A percentile compares a stretch with the other conserved stretches of the same genome.
phyloP scores from a whole-genome alignment of 345 rosid species.

The Brassica juncea region DNA sequence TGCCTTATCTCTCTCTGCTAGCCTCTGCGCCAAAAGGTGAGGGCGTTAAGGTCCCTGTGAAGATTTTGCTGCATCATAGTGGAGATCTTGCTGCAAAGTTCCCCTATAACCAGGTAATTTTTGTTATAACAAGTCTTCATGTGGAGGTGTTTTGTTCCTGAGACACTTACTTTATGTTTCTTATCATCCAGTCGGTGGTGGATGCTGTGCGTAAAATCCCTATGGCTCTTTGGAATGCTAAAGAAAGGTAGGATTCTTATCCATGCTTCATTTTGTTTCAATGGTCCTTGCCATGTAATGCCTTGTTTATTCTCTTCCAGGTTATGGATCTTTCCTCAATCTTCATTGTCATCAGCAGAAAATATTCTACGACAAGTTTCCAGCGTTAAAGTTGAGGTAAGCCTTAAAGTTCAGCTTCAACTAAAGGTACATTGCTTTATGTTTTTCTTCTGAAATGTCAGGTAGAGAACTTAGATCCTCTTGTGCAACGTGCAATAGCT shows the following conservation, averaged over 20 bases:
- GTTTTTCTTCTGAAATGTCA: conserved; percentile 30
- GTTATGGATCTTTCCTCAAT: conserved; percentile 74
- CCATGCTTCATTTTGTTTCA: neutral
- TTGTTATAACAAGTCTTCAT: conserved; percentile 11
- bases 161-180: conserved; percentile 14
- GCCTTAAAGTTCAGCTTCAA: conserved; percentile 8
- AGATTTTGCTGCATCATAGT: conserved; percentile 63
- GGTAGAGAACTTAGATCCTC: conserved; percentile 77
- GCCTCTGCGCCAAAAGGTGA: conserved; percentile 41
- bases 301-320: conserved; percentile 43
- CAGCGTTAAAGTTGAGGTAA: conserved; percentile 65
- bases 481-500: conserved; percentile 76
- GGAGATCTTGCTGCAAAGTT: conserved; percentile 83
- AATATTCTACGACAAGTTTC: conserved; percentile 49
- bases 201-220: conserved; percentile 77
- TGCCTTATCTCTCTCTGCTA: conserved; percentile 1
- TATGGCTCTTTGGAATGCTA: conserved; percentile 83
- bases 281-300: conserved; percentile 6
- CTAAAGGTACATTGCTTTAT: neutral
- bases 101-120: conserved; percentile 58
- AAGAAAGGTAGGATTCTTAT: conserved; percentile 85
- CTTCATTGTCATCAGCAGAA: conserved; percentile 72
- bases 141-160: neutral
- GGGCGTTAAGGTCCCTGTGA: conserved; percentile 51
- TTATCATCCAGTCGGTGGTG: conserved; percentile 52